These are phyloP conservation scores for Pseudogymnoascus sp. DNA, from an alignment of 2,329 filamentous ascomycete species.

Conservation along the genomic window DNA sequence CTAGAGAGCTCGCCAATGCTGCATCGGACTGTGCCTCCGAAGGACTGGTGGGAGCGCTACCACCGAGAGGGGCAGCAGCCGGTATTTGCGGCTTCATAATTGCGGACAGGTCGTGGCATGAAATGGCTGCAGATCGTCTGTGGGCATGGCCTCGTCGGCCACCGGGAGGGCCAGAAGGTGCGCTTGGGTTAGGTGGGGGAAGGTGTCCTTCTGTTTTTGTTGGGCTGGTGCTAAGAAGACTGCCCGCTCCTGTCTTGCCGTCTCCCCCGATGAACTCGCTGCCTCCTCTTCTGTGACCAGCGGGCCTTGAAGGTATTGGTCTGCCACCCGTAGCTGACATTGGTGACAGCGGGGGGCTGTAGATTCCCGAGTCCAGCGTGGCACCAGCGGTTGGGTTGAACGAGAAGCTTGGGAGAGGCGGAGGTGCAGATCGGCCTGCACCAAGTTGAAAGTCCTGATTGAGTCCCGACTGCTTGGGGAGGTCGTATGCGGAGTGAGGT, in stretches of 20 bases:
- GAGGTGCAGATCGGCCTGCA: slow-evolving; percentile 16
- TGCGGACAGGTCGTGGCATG: slow-evolving; percentile 68
- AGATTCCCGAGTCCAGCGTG: slow-evolving; percentile 30
- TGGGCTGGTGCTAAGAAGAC: slow-evolving; percentile 30
- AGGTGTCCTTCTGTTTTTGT: slow-evolving; percentile 55
- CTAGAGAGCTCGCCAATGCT: slow-evolving; percentile 16
- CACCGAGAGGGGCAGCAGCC: slow-evolving; percentile 17
- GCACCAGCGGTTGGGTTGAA: slow-evolving; percentile 24
- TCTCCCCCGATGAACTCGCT: slow-evolving; percentile 84
- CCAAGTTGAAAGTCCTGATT: slow-evolving; percentile 17
- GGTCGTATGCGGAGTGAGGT: slow-evolving; percentile 34
- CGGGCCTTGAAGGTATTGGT: slow-evolving; percentile 42
- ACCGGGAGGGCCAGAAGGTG: slow-evolving; percentile 34
- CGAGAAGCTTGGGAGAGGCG: slow-evolving; percentile 26
- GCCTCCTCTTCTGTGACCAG: slow-evolving; percentile 63
- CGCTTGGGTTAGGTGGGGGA: slow-evolving; percentile 42
- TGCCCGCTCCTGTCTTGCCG: slow-evolving; percentile 32
- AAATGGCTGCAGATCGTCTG: slow-evolving; percentile 66
- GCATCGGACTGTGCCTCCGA: slow-evolving; percentile 29
- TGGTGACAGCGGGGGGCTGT: slow-evolving; percentile 49
- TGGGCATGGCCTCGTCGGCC: slow-evolving; percentile 66
- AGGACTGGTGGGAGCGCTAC: slow-evolving; percentile 35
- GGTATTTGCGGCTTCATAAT: slow-evolving; percentile 44
- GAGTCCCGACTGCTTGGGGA: slow-evolving; percentile 10
- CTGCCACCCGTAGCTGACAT: slow-evolving; percentile 28